Evolutionary conservation across 352 stramenopile genomes (phyloP), one percentile per base, ranked within the genome.

Genomic region (Pseudoperonospora humuli): DNA sequence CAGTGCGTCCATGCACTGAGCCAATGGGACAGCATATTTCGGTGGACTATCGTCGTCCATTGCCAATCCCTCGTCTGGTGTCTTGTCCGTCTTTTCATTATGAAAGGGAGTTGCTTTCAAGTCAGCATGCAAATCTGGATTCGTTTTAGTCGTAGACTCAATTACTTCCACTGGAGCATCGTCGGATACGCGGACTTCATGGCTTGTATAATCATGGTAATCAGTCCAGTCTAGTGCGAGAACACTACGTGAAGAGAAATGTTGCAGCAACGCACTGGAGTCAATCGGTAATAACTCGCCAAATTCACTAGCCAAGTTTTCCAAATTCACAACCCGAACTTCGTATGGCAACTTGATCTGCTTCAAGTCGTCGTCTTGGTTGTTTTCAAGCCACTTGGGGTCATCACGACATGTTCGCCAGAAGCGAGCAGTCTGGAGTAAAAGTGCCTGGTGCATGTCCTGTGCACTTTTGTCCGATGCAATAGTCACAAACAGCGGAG

Each of bases 231-330:
- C 77, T 8, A 93, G 31, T 9, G 76, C 76, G 28, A 93, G 47
- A n/a, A 93, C 72, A 53, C 77, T 86, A 13, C 75, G 73, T 15
- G 75, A 70, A 1, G 70, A 75, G 32, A 90, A 86, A 39, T 87
- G 66, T 41, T 81, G 67, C 13, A 93, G 43, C n/a, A 93, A 56
- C 2, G 57, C 50, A 19, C 63, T 77, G 7, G 47, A 54, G 39
- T 88, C 69, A 10, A 61, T 54, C 0, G 75, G 71, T n/a, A 89
- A 36, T 2, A 45, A 17, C 2, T 56, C 41, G 0, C 75, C 75
- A 2, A 63, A 50, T 6, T 63, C 24, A 18, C 40, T 73, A 0
- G 56, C 54, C 14, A 88, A 28, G 8, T 85, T 67, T 14, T 86
- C 74, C 18, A 87, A 38, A 47, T 86, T 74, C 14, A 84, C 67